Percentiles rank a stretch among this genome's conserved stretches.
These are phyloP conservation scores for Ganoderma sinense DNA, from an alignment of 1,284 basidiomycete genomes.

Conservation along the genomic window DNA sequence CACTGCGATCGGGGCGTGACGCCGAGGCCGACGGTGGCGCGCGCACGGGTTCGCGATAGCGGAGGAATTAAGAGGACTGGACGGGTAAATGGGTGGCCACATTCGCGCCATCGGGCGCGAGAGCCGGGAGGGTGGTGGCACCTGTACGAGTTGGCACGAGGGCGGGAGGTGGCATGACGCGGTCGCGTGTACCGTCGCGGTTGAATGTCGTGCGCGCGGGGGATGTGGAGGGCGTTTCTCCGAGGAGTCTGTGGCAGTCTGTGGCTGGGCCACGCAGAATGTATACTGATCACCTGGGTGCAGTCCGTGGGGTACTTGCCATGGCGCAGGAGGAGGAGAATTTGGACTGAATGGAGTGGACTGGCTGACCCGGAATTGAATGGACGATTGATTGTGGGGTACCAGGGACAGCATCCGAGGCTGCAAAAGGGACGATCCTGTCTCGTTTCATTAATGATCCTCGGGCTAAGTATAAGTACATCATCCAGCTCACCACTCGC, in stretches of 20 bases:
- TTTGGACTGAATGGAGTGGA: neutral
- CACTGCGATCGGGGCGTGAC: neutral
- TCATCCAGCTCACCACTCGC: neutral
- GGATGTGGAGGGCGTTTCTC: neutral
- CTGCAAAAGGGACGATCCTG: neutral
- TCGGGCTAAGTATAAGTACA: neutral
- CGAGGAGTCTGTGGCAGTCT: neutral
- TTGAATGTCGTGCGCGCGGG: neutral
- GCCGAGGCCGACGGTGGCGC: no score
- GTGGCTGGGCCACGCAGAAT: neutral
- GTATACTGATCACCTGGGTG: neutral
- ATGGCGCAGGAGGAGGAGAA: neutral
- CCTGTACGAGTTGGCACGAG: neutral
- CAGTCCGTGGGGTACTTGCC: neutral
- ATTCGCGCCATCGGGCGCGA: neutral
- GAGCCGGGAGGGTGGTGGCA: no score
- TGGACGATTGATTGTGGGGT: neutral
- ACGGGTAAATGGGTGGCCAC: neutral
- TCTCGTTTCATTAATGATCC: neutral
- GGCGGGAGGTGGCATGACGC: constrained; percentile 3
- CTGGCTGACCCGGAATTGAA: neutral
- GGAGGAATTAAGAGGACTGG: neutral
- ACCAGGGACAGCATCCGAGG: neutral
- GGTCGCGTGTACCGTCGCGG: constrained; percentile 1
- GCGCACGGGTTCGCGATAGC: neutral